phyloP scores from a whole-genome alignment of 805 yeast species.

The Starmera amethionina region DNA sequence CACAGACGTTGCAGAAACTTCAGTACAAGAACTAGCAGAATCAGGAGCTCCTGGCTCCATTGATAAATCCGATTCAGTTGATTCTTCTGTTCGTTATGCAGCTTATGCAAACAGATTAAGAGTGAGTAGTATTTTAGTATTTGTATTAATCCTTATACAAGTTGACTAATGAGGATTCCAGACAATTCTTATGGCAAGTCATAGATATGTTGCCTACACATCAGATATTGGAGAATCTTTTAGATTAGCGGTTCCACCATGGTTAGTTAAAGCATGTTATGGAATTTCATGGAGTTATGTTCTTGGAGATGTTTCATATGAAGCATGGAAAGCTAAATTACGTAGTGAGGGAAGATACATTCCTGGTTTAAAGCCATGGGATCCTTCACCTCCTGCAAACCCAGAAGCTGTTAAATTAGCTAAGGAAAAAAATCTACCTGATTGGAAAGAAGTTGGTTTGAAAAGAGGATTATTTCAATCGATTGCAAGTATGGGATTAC shows the following conservation, averaged over 20 bases:
- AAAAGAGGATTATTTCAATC: constrained; percentile 76
- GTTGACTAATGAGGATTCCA: constrained; percentile 1
- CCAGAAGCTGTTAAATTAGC: constrained; percentile 24
- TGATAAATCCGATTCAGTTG: constrained; percentile 29
- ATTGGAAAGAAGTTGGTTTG: constrained; percentile 55
- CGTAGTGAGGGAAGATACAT: constrained; percentile 54
- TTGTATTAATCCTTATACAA: neutral
- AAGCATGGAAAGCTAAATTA: constrained; percentile 63
- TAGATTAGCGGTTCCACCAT: constrained; percentile 71
- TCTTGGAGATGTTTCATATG: constrained; percentile 64
- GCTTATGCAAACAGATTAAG: constrained; percentile 72
- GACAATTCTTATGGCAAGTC: constrained; percentile 63
- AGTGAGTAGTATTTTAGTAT: constrained; percentile 11
- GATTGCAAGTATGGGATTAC: constrained; percentile 78
- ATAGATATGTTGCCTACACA: constrained; percentile 77
- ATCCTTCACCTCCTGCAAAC: constrained; percentile 32
- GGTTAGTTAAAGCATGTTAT: constrained; percentile 54
- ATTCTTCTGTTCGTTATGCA: constrained; percentile 55
- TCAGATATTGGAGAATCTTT: constrained; percentile 83
- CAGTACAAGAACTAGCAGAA: constrained; percentile 4
- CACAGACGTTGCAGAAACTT: constrained; percentile 1
- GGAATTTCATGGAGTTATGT: constrained; percentile 71
- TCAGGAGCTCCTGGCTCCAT: constrained; percentile 7
- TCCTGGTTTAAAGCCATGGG: constrained; percentile 64
- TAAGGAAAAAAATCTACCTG: constrained; percentile 36